A percentile compares a stretch with the other conserved stretches of the same genome.
Evolutionary conservation across 768 basidiomycete species (phyloP).

Genomic region (Galerina sulciceps): DNA sequence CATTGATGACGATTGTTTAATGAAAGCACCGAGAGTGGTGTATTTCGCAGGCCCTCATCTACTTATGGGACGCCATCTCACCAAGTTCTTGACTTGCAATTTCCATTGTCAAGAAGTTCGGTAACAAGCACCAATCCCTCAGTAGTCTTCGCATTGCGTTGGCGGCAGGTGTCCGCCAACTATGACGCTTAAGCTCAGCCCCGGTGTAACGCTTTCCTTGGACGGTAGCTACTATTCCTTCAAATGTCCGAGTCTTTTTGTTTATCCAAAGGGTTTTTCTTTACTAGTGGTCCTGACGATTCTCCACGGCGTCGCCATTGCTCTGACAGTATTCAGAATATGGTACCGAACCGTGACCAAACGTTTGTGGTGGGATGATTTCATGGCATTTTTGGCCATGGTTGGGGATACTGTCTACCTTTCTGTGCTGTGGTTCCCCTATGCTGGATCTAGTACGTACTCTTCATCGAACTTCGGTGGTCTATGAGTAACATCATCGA

Average conservation of each 20-base stretch:
- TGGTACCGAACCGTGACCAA: constrained; percentile 17
- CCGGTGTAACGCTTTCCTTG: constrained; percentile 6
- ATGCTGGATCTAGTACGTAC: constrained; percentile 1
- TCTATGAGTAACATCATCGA: background rate
- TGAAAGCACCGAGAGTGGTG: too few relatives aligned
- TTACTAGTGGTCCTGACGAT: constrained; percentile 12
- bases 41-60: too few relatives aligned
- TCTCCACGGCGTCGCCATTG: constrained; percentile 18
- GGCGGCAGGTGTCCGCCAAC: background rate
- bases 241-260: background rate
- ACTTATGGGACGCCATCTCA: too few relatives aligned
- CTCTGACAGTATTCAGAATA: constrained; percentile 17
- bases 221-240: background rate
- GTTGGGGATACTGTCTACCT: constrained; percentile 17
- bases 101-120: too few relatives aligned
- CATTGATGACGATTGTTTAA: too few relatives aligned
- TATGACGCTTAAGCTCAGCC: constrained; percentile 10
- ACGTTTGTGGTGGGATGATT: constrained; percentile 28
- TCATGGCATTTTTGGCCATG: constrained; percentile 16
- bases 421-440: constrained; percentile 16
- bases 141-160: too few relatives aligned
- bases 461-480: background rate
- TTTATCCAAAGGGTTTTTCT: background rate
- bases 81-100: too few relatives aligned
- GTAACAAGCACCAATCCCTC: too few relatives aligned